Conservation (phyloP, 2,329 filamentous ascomycete species). For the Didymellaceae sp. region DNA sequence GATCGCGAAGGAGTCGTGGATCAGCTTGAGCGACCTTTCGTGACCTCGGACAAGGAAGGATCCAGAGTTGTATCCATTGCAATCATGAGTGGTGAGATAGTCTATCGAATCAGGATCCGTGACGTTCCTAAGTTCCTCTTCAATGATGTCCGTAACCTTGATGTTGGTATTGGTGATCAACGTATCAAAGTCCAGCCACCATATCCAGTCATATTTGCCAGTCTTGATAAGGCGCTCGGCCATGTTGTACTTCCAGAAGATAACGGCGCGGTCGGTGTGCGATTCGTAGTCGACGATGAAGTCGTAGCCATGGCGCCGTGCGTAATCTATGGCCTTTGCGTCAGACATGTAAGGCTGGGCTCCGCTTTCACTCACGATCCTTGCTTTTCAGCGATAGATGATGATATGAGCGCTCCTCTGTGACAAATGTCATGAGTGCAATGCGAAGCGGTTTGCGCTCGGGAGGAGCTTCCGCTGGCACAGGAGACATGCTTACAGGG, state of each 20-base stretch:
- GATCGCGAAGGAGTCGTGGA: slow-evolving; percentile 39
- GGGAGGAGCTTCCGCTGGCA: slow-evolving; percentile 9
- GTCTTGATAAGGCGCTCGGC: slow-evolving; percentile 44
- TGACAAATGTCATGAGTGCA: slow-evolving; percentile 48
- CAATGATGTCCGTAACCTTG: slow-evolving; percentile 46
- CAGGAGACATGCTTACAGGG: slow-evolving; percentile 13
- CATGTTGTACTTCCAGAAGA: slow-evolving; percentile 51
- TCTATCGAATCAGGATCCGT: slow-evolving; percentile 45
- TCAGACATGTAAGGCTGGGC: background rate
- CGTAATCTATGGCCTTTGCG: slow-evolving; percentile 40
- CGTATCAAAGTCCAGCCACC: slow-evolving; percentile 53
- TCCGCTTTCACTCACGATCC: slow-evolving; percentile 36
- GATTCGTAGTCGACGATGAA: slow-evolving; percentile 50
- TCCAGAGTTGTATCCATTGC: slow-evolving; percentile 50
- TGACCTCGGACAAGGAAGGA: slow-evolving; percentile 48
- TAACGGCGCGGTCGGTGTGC: slow-evolving; percentile 36
- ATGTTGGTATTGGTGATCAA: slow-evolving; percentile 50
- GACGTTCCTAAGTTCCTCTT: slow-evolving; percentile 39
- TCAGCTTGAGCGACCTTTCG: slow-evolving; percentile 45
- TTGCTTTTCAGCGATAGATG: slow-evolving; percentile 48
- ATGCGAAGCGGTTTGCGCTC: slow-evolving; percentile 33
- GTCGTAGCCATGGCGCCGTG: slow-evolving; percentile 50
- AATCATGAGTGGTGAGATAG: slow-evolving; percentile 49
- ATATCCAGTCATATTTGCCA: slow-evolving; percentile 50
- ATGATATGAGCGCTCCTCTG: slow-evolving; percentile 46